Evolutionary conservation across 2,329 filamentous ascomycete genomes (phyloP).

Genomic region (Aspergillus unguis): DNA sequence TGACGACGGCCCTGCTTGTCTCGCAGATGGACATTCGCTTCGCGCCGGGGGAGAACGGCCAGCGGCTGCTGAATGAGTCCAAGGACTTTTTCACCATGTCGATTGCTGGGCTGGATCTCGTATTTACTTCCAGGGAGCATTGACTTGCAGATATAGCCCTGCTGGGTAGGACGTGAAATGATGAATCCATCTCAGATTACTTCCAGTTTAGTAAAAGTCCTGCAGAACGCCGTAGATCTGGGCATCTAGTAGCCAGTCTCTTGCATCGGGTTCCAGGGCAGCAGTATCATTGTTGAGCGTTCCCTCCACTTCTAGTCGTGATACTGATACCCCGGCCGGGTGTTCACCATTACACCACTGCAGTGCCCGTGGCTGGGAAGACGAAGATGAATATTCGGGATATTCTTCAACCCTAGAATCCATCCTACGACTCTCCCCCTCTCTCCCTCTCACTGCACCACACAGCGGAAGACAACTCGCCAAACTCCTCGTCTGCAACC

Average conservation of each 20-base stretch:
- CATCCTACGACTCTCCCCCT: background rate
- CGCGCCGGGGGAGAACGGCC: slow-evolving; percentile 4
- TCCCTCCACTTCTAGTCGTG: no score
- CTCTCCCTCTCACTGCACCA: background rate
- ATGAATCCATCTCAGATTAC: no score
- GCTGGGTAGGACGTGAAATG: no score
- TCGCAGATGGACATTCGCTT: background rate
- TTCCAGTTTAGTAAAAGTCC: background rate
- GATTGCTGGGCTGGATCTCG: background rate
- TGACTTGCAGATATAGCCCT: no score
- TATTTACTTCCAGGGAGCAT: background rate
- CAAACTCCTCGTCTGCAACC: background rate
- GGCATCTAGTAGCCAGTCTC: background rate
- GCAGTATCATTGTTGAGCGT: no score
- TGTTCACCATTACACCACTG: no score
- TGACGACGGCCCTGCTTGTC: background rate
- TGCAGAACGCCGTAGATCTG: background rate
- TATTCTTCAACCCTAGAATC: no score
- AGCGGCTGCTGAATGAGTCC: background rate
- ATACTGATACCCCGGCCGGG: no score
- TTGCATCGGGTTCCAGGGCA: background rate
- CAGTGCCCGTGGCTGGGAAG: no score
- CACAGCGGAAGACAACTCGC: background rate
- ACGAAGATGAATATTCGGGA: no score
- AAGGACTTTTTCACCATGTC: slow-evolving; percentile 5